A percentile compares a stretch with the other conserved stretches of the same genome.
These are phyloP conservation scores for Articulospora tetracladia DNA, from an alignment of 495 filamentous ascomycete species.

Conservation along the genomic window DNA sequence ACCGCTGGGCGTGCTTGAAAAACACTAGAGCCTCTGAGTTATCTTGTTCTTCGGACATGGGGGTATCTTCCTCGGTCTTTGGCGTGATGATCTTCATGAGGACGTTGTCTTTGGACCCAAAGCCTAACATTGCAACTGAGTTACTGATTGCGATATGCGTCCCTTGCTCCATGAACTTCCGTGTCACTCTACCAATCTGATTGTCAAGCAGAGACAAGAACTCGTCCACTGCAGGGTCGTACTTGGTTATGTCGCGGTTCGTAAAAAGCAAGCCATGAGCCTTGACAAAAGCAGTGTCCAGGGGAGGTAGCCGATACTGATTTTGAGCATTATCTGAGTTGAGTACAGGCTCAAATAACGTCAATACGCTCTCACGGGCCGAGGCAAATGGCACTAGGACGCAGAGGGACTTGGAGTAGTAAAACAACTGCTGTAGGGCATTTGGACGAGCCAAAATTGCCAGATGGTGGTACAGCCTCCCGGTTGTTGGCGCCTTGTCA, in stretches of 20 bases:
- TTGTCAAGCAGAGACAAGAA: constrained; percentile 53
- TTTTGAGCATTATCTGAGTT: constrained; percentile 11
- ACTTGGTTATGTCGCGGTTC: constrained; percentile 40
- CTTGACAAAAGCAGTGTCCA: constrained; percentile 54
- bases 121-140: constrained; percentile 18
- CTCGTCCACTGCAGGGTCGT: constrained; percentile 40
- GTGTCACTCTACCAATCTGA: constrained; percentile 53
- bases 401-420: constrained; percentile 51
- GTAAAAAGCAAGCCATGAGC: constrained; percentile 66
- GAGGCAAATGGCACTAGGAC: constrained; percentile 22
- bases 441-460: constrained; percentile 77
- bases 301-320: constrained; percentile 26
- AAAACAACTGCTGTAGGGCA: constrained; percentile 68
- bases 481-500: constrained; percentile 64
- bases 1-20: constrained; percentile 25
- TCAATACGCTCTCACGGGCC: constrained; percentile 23
- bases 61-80: not conserved
- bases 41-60: constrained; percentile 2
- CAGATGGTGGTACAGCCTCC: constrained; percentile 79
- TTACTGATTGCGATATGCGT: constrained; percentile 50
- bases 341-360: constrained; percentile 25
- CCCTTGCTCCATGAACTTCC: constrained; percentile 63
- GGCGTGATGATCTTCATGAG: constrained; percentile 12
- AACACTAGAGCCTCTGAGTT: not conserved
- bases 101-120: constrained; percentile 17